Evolutionary conservation across 2,329 filamentous ascomycete genomes (phyloP), one percentile per base, ranked within the genome.

Genomic region (Seiridium unicorne): DNA sequence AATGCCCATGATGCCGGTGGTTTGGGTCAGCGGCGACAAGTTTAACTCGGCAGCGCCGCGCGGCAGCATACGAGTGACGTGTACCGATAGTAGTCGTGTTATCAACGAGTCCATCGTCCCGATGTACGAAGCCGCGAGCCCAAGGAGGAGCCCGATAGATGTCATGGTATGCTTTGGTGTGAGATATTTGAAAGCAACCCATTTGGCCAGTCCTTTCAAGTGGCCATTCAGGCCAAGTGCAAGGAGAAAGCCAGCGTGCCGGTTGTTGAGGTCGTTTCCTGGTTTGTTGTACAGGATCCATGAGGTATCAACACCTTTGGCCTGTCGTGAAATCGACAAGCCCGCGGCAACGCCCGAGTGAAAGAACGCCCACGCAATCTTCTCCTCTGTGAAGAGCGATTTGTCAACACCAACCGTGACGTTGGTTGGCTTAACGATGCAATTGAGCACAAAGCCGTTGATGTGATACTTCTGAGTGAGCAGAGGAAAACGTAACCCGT

Each of bases 271-370:
- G 57, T 99, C 95, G 44, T 87, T 84, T 0, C 79, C 78, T 0
- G 95, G 94, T 72, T 97, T 97, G 78, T 99, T 99, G 81, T 96
- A 99, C 40, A 97, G 84, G 66, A 99, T 97, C 96, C 96, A 99
- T 0, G 94, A 98, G 0, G 93, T 97, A 71, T 99, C 95, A 63
- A 99, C 98, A 3, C 94, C 94, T 69, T 92, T 92, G 3, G 93
- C 94, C 59, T 92, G 85, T 10, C 89, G 89, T 5, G 95, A 97
- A 56, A 99, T 96, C 60, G 93, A 91, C 34, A 99, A 78, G 3
- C 95, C 95, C 32, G 91, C 92, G n/a, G 94, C 90, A 36, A 96
- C 94, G 5, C 95, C 95, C 61, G 96, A 92, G 72, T 99, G 95
- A 76, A 99, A 99, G 76, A 97, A 99, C 0, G 94, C 93, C 95